These are phyloP conservation scores for Thielaviopsis populi DNA, from an alignment of 2,329 filamentous ascomycete species.

Conservation along the genomic window DNA sequence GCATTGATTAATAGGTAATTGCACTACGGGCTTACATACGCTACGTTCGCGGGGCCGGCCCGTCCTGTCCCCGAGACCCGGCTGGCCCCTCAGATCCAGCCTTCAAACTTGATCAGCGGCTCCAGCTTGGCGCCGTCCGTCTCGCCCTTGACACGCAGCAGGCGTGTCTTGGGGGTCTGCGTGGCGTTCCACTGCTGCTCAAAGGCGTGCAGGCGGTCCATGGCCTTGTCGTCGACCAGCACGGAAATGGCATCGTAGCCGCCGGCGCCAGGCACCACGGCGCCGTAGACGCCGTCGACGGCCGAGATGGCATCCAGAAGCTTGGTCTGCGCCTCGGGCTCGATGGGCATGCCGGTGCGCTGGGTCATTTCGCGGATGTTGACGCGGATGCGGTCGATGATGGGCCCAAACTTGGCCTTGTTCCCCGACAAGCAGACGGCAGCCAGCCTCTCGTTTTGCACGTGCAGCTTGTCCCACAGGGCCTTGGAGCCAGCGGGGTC, in stretches of 20 bases:
- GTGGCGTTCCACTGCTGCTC: slow-evolving; percentile 48
- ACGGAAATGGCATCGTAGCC: slow-evolving; percentile 83
- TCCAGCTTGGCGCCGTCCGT: slow-evolving; percentile 48
- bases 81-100: slow-evolving; percentile 24
- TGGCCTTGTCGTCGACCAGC: slow-evolving; percentile 55
- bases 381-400: slow-evolving; percentile 38
- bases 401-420: slow-evolving; percentile 29
- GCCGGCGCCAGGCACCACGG: slow-evolving; percentile 85
- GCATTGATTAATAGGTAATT: not conserved
- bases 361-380: slow-evolving; percentile 64
- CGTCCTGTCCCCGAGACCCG: not conserved
- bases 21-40: not conserved
- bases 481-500: slow-evolving; percentile 47
- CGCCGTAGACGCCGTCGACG: slow-evolving; percentile 70
- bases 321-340: slow-evolving; percentile 71
- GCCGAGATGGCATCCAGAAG: slow-evolving; percentile 61
- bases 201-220: slow-evolving; percentile 47
- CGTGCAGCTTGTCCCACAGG: slow-evolving; percentile 58
- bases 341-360: slow-evolving; percentile 66
- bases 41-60: too few relatives aligned
- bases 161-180: slow-evolving; percentile 44
- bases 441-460: slow-evolving; percentile 56
- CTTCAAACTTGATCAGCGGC: slow-evolving; percentile 27
- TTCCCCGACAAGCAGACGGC: slow-evolving; percentile 40
- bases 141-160: slow-evolving; percentile 57